A percentile compares a stretch with the other conserved stretches of the same genome.
Evolutionary conservation across 108 stramenopile species (phyloP).

Genomic region (Nitzschia sp.): DNA sequence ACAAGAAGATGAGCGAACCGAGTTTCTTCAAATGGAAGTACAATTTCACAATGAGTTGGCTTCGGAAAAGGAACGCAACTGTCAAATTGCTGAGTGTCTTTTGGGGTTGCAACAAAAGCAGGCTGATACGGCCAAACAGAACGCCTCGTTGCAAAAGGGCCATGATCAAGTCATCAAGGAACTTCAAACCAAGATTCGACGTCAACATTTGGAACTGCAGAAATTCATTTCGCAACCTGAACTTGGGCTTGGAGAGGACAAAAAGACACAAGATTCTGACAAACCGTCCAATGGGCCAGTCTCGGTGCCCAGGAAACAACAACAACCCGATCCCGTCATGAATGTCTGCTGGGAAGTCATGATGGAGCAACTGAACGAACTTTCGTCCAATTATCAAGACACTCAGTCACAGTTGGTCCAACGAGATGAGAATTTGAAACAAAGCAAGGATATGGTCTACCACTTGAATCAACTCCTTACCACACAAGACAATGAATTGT

Average conservation of each 20-base stretch:
- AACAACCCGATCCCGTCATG: background rate
- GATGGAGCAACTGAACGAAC: background rate
- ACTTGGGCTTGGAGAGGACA: background rate
- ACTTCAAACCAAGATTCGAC: background rate
- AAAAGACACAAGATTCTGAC: background rate
- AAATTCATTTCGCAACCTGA: background rate
- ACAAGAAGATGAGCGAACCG: slow-evolving; percentile 9
- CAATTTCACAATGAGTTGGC: slow-evolving; percentile 25
- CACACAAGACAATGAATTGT: slow-evolving; percentile 24
- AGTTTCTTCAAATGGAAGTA: slow-evolving; percentile 13
- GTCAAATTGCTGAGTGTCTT: slow-evolving; percentile 17
- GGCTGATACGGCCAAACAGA: background rate
- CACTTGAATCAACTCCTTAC: slow-evolving; percentile 25
- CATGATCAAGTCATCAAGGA: background rate
- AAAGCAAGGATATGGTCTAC: slow-evolving; percentile 7
- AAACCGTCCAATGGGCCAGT: background rate
- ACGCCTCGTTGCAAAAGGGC: background rate
- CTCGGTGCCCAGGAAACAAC: background rate
- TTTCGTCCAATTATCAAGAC: background rate
- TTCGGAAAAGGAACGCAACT: slow-evolving; percentile 35
- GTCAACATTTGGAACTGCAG: background rate
- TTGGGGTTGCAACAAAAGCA: slow-evolving; percentile 9
- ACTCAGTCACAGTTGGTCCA: background rate
- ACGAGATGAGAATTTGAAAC: background rate
- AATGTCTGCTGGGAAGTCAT: background rate